These are phyloP conservation scores for Candida nonsorbophila DNA, from an alignment of 805 yeast genomes.

Conservation along the genomic window DNA sequence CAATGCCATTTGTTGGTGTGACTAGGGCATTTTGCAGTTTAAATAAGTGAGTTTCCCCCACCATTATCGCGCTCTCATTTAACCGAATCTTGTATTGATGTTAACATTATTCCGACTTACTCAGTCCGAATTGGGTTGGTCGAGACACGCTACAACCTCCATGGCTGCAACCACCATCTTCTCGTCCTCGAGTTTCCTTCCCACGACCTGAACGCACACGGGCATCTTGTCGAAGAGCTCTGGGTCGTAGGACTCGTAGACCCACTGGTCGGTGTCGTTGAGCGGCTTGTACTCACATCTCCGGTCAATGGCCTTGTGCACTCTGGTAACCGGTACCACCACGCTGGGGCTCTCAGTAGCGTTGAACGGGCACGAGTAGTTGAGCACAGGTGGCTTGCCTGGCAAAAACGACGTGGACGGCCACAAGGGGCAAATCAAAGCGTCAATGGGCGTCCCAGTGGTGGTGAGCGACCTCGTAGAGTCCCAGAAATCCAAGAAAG, in stretches of 20 bases:
- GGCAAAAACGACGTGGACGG: constrained; percentile 3
- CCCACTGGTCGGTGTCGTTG: constrained; percentile 1
- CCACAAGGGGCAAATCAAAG: constrained; percentile 21
- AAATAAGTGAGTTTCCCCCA: too few relatives aligned
- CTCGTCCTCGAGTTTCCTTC: constrained; percentile 3
- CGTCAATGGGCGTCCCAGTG: constrained; percentile 46
- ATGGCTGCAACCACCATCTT: constrained; percentile 3
- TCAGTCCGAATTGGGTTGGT: too few relatives aligned
- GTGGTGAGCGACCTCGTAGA: constrained; percentile 6
- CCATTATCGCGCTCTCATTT: too few relatives aligned
- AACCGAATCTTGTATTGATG: too few relatives aligned
- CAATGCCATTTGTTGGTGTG: constrained; percentile 33
- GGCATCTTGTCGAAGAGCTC: constrained; percentile 3
- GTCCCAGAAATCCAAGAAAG: constrained; percentile 27
- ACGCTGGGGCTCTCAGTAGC: constrained; percentile 2
- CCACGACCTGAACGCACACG: constrained; percentile 4
- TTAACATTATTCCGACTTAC: too few relatives aligned
- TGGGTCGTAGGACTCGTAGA: constrained; percentile 1
- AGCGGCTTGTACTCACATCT: constrained; percentile 1
- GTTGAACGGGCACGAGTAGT: constrained; percentile 4
- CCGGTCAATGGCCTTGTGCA: constrained; percentile 1
- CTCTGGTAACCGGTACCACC: constrained; percentile 3
- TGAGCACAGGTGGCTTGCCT: background rate
- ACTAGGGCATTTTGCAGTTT: background rate
- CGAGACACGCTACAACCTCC: constrained; percentile 1